phyloP scores from a whole-genome alignment of 352 stramenopile species.

The Globisporangium nagaii region DNA sequence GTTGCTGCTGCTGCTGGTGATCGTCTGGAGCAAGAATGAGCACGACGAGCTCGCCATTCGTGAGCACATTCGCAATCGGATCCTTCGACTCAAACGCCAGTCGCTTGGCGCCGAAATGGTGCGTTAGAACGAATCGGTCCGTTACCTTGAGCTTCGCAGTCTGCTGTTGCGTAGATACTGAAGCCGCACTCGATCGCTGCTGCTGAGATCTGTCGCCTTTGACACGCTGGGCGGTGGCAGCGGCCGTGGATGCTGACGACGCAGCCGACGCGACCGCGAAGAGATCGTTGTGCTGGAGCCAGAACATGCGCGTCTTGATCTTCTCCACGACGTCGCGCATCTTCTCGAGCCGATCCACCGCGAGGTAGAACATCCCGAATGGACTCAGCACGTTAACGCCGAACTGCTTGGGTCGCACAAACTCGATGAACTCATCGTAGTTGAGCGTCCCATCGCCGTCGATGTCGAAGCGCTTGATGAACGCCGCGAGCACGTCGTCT shows the following conservation, averaged over 20 bases:
- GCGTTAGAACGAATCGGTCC: conserved; percentile 26
- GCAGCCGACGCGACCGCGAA: conserved; percentile 14
- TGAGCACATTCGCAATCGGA: conserved; percentile 18
- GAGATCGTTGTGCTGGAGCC: conserved; percentile 53
- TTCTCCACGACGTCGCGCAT: conserved; percentile 28
- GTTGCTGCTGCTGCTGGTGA: background rate
- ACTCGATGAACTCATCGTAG: conserved; percentile 44
- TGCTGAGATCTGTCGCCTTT: background rate
- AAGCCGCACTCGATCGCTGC: too few relatives aligned
- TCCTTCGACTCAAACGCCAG: conserved; percentile 18
- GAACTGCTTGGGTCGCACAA: conserved; percentile 36
- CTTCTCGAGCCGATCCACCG: conserved; percentile 14
- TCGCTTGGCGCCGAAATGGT: conserved; percentile 28
- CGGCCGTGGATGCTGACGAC: background rate
- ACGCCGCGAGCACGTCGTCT: conserved; percentile 20
- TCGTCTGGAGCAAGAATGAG: conserved; percentile 12
- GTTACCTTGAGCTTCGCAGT: conserved; percentile 28
- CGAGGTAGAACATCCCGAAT: conserved; percentile 42
- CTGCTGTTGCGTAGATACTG: background rate
- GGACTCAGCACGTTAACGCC: conserved; percentile 36
- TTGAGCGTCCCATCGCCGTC: conserved; percentile 36
- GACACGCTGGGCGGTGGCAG: background rate
- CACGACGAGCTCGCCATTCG: conserved; percentile 42
- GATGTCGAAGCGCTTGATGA: conserved; percentile 40
- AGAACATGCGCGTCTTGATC: conserved; percentile 46